Conservation (phyloP, 257 asterid species). For the Solanum tarijense region DNA sequence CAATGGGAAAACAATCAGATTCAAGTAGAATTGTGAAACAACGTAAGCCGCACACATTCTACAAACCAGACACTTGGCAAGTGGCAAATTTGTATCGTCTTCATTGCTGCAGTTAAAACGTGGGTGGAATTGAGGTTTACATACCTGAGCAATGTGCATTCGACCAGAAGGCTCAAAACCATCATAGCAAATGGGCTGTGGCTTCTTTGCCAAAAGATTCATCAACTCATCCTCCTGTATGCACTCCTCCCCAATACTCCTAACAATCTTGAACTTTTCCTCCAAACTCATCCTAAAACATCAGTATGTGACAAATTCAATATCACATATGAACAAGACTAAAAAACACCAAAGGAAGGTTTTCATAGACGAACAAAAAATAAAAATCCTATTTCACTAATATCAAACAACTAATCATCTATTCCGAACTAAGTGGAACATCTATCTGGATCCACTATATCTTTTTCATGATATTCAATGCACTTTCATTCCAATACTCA, state of each 20-base stretch:
- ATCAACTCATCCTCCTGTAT: conserved; percentile 78
- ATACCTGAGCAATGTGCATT: conserved; percentile 96
- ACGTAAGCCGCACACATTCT: neutral
- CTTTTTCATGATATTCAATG: neutral
- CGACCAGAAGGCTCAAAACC: conserved; percentile 95
- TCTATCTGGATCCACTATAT: neutral
- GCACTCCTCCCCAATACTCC: conserved; percentile 90
- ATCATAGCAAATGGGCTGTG: conserved; percentile 66
- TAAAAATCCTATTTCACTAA: neutral
- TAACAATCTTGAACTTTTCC: conserved; percentile 48
- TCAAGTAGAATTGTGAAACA: neutral
- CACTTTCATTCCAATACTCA: neutral
- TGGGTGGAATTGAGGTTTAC: neutral
- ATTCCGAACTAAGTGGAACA: neutral
- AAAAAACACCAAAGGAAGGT: neutral
- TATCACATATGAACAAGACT: neutral
- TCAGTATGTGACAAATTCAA: neutral
- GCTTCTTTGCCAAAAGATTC: conserved; percentile 57
- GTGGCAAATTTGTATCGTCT: neutral
- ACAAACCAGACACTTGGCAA: neutral
- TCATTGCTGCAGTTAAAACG: neutral
- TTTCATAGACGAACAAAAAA: neutral
- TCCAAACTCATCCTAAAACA: conserved; percentile 40
- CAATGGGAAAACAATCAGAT: neutral
- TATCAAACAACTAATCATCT: neutral